Percentiles rank a stretch among this genome's conserved stretches.
These are phyloP conservation scores for Trichoderma harzianum DNA, from an alignment of 2,329 filamentous ascomycete genomes.

Conservation along the genomic window DNA sequence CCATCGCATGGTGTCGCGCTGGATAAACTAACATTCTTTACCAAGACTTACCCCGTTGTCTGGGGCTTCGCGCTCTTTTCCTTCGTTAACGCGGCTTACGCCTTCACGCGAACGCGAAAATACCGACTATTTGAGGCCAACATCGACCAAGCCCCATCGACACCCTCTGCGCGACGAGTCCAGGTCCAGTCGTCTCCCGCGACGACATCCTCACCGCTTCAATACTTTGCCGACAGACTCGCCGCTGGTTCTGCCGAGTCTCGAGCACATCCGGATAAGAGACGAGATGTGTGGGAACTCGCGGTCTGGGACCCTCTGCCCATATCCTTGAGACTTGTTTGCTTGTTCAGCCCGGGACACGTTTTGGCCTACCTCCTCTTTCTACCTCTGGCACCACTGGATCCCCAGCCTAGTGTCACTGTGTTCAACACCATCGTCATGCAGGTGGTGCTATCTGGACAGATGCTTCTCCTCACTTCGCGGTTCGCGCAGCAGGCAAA, in stretches of 20 bases:
- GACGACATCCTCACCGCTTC: conserved; percentile 68
- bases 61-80: conserved; percentile 66
- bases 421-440: conserved; percentile 80
- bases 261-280: conserved; percentile 76
- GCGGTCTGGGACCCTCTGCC: conserved; percentile 91
- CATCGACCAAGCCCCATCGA: conserved; percentile 71
- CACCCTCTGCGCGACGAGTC: conserved; percentile 84
- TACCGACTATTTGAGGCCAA: conserved; percentile 89
- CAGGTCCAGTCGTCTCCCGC: conserved; percentile 80
- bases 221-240: conserved; percentile 67
- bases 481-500: conserved; percentile 81
- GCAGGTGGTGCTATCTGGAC: conserved; percentile 68
- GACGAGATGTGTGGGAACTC: conserved; percentile 90
- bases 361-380: conserved; percentile 87
- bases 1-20: conserved; percentile 16
- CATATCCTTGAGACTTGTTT: conserved; percentile 76
- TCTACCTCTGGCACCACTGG: conserved; percentile 71
- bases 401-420: conserved; percentile 79
- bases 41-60: conserved; percentile 66
- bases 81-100: conserved; percentile 74
- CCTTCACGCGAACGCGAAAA: conserved; percentile 74
- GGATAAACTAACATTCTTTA: background rate
- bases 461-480: conserved; percentile 70
- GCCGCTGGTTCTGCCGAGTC: conserved; percentile 70
- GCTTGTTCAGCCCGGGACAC: conserved; percentile 89